Percentiles rank a stretch among this genome's conserved stretches.
These are phyloP conservation scores for Lobosporangium transversale DNA, from an alignment of 192 early-diverging fungal genomes.

Conservation along the genomic window DNA sequence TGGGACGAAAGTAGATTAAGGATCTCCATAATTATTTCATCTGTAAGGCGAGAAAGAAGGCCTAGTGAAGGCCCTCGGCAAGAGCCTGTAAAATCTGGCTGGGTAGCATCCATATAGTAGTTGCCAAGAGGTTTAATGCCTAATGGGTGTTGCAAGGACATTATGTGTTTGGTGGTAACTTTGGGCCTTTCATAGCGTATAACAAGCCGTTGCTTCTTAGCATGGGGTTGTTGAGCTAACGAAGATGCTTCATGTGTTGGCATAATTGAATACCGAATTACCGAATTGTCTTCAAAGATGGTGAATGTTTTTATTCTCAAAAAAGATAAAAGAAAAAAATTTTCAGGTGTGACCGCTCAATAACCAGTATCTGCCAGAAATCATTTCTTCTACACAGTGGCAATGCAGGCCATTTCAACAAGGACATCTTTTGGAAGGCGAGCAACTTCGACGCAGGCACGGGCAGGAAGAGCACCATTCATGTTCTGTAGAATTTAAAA, in stretches of 20 bases:
- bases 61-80: slow-evolving; percentile 61
- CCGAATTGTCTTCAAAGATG: slow-evolving; percentile 5
- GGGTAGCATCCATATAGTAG: slow-evolving; percentile 59
- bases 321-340: slow-evolving; percentile 19
- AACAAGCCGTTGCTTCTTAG: slow-evolving; percentile 46
- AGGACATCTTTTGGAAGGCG: slow-evolving; percentile 87
- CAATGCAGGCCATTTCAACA: slow-evolving; percentile 94
- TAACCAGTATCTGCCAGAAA: not conserved
- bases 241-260: slow-evolving; percentile 36
- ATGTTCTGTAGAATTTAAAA: slow-evolving; percentile 60
- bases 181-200: slow-evolving; percentile 46
- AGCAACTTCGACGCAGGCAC: slow-evolving; percentile 86
- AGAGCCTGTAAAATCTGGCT: slow-evolving; percentile 36
- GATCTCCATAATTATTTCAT: slow-evolving; percentile 64
- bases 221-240: slow-evolving; percentile 11
- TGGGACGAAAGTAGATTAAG: slow-evolving; percentile 46
- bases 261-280: slow-evolving; percentile 10
- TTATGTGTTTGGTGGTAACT: slow-evolving; percentile 46
- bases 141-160: slow-evolving; percentile 57
- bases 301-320: no score
- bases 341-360: not conserved
- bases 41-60: slow-evolving; percentile 51
- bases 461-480: slow-evolving; percentile 69
- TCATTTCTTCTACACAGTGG: slow-evolving; percentile 34
- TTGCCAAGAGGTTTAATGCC: slow-evolving; percentile 73